Evolutionary conservation across 1,284 basidiomycete species (phyloP).

Genomic region (Cryptococcus hybrid): DNA sequence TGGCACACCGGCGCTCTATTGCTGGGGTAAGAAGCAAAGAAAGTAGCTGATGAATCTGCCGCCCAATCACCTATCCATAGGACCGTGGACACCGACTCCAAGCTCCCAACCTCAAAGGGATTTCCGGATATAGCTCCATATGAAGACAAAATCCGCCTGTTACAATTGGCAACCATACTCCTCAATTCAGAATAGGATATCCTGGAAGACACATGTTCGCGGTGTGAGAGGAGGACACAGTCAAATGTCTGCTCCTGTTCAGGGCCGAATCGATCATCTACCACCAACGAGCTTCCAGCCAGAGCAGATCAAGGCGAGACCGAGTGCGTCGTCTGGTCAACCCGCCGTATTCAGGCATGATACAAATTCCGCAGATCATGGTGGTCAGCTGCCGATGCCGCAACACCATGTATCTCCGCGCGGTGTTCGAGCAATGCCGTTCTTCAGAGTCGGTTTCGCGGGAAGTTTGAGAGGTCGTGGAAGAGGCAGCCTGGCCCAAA

Average conservation of each 20-base stretch:
- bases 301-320: neutral
- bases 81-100: too few species aligned
- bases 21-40: conserved; percentile 56
- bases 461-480: conserved; percentile 9
- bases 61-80: neutral
- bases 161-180: neutral
- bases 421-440: conserved; percentile 10
- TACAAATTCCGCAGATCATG: neutral
- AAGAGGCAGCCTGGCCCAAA: conserved; percentile 2
- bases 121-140: neutral
- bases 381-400: neutral
- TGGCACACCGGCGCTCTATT: conserved; percentile 87
- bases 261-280: too few species aligned
- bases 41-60: neutral
- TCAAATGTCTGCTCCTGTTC: neutral
- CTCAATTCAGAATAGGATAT: neutral
- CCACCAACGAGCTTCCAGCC: neutral
- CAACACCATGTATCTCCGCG: neutral
- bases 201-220: neutral
- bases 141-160: neutral
- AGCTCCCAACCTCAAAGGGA: neutral
- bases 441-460: conserved; percentile 17
- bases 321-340: neutral
- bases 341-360: neutral
- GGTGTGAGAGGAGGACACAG: neutral